These are phyloP conservation scores for Cladophialophora yegresii DNA, from an alignment of 2,329 filamentous ascomycete species.

Conservation along the genomic window DNA sequence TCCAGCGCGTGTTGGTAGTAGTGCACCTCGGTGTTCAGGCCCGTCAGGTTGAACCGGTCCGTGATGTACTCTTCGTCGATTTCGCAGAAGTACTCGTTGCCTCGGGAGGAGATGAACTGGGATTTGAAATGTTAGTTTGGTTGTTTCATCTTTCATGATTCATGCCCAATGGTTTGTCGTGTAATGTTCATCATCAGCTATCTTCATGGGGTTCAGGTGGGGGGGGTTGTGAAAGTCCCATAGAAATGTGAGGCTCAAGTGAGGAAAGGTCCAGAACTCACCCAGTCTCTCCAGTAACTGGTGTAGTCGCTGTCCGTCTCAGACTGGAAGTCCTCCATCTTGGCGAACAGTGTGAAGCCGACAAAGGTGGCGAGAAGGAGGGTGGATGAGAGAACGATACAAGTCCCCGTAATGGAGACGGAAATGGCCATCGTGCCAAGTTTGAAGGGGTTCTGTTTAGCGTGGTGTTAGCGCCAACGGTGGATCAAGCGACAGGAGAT, in stretches of 20 bases:
- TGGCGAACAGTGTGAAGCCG: slow-evolving; percentile 6
- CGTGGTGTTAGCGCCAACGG: slow-evolving; percentile 8
- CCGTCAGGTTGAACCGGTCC: slow-evolving; percentile 96
- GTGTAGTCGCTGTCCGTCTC: slow-evolving; percentile 99
- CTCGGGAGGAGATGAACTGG: slow-evolving; percentile 97
- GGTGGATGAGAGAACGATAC: background rate
- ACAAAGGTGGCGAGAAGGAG: background rate
- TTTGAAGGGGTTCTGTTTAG: background rate
- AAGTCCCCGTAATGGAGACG: background rate
- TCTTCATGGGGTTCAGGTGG: background rate
- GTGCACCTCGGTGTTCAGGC: slow-evolving; percentile 93
- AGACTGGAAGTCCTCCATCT: slow-evolving; percentile 96
- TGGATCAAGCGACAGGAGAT: background rate
- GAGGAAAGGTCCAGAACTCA: slow-evolving; percentile 55
- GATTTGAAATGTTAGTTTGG: slow-evolving; percentile 15
- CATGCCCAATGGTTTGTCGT: too few species aligned
- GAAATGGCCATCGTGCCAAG: background rate
- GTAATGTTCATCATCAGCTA: background rate
- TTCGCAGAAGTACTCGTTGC: slow-evolving; percentile 99
- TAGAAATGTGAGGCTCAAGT: background rate
- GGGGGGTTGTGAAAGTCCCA: background rate
- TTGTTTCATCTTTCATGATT: background rate
- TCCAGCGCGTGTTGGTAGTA: slow-evolving; percentile 99
- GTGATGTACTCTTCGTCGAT: slow-evolving; percentile 99
- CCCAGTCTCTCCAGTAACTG: slow-evolving; percentile 99